Conservation (phyloP, 169 alveolate genomes). For the Ichthyophthirius multifiliis region DNA sequence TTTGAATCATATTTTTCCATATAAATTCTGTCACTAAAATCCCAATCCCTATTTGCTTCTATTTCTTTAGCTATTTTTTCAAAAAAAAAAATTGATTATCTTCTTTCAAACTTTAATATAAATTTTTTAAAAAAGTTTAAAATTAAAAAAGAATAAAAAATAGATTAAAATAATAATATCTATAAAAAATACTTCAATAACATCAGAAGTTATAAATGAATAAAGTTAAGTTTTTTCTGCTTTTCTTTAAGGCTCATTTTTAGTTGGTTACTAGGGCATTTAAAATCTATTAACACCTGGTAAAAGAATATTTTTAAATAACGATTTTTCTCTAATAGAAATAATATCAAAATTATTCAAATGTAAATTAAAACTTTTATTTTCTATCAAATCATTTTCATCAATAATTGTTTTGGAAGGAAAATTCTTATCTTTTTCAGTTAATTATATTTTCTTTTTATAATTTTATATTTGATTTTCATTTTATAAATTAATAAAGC, state of each 20-base stretch:
- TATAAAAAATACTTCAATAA: neutral
- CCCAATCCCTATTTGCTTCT: constrained; percentile 55
- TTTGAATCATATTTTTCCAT: constrained; percentile 37
- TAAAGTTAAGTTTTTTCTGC: constrained; percentile 46
- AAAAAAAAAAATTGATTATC: constrained; percentile 10
- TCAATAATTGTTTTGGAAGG: neutral
- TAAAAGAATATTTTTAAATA: constrained; percentile 27
- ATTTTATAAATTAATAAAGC: too few relatives aligned
- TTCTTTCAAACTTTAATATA: constrained; percentile 37
- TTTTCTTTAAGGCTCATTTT: constrained; percentile 54
- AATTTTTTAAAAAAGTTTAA: too few relatives aligned
- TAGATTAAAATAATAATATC: too few relatives aligned
- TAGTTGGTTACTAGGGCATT: constrained; percentile 66
- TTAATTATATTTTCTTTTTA: too few relatives aligned
- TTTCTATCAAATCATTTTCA: constrained; percentile 12
- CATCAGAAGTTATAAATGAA: constrained; percentile 50
- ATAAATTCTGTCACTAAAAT: constrained; percentile 52
- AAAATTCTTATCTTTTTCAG: too few relatives aligned
- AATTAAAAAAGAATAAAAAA: too few relatives aligned
- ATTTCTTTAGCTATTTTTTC: constrained; percentile 46
- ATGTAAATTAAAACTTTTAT: neutral
- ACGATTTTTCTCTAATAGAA: constrained; percentile 28
- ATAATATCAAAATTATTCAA: neutral
- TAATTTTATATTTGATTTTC: too few relatives aligned
- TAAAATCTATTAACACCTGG: constrained; percentile 65